phyloP scores from a whole-genome alignment of 257 asterid species.

The Nicotiana tabacum region DNA sequence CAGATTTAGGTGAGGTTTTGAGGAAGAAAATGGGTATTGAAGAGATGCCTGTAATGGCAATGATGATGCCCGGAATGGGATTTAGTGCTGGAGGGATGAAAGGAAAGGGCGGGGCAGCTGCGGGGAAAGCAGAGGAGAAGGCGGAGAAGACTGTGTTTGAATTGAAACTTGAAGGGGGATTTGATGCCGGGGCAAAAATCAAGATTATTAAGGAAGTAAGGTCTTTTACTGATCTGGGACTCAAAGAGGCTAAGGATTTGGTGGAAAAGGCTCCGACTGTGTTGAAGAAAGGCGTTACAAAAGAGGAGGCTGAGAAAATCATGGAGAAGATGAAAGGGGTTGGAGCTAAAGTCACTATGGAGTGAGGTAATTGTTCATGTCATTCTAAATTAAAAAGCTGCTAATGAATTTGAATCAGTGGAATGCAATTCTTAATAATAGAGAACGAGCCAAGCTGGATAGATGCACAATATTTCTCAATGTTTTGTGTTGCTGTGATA shows the following conservation, averaged over 20 bases:
- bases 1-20: conserved; percentile 58
- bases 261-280: conserved; percentile 91
- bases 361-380: conserved; percentile 50
- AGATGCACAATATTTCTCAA: neutral
- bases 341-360: conserved; percentile 81
- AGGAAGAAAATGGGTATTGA: conserved; percentile 59
- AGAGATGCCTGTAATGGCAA: conserved; percentile 80
- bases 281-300: conserved; percentile 90
- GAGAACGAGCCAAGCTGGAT: neutral
- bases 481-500: neutral
- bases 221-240: conserved; percentile 73
- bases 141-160: conserved; percentile 83
- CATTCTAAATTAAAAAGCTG: neutral
- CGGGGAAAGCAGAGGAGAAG: conserved; percentile 51
- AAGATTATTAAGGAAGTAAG: conserved; percentile 95
- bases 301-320: conserved; percentile 87
- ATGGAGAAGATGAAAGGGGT: conserved; percentile 72
- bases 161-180: conserved; percentile 89
- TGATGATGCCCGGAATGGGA: conserved; percentile 86
- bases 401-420: neutral
- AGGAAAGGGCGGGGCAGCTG: conserved; percentile 48
- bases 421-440: neutral
- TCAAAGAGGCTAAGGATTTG: conserved; percentile 94
- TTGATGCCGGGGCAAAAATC: conserved; percentile 61
- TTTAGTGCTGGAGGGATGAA: conserved; percentile 50